Conservation (phyloP, 371 early-diverging fungal genomes). For the Mortierella polycephala region DNA sequence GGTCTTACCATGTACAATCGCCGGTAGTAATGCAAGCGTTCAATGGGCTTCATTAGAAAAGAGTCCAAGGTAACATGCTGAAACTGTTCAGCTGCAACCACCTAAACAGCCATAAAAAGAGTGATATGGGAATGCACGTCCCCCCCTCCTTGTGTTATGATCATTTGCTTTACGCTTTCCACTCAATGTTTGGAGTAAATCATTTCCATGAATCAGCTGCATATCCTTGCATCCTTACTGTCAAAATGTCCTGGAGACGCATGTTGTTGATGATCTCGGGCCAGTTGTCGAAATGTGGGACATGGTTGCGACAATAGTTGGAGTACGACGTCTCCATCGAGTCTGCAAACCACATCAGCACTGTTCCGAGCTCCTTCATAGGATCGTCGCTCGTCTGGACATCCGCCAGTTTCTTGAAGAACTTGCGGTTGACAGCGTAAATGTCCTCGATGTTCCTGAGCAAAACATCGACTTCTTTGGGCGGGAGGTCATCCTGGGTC, state of each 20-base stretch:
- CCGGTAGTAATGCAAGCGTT: conserved; percentile 52
- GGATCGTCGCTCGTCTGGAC: conserved; percentile 32
- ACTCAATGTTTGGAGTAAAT: too few relatives aligned
- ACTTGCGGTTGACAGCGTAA: conserved; percentile 51
- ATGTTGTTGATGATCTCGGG: conserved; percentile 51
- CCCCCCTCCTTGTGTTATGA: too few relatives aligned
- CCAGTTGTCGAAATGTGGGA: conserved; percentile 52
- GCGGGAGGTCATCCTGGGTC: conserved; percentile 53
- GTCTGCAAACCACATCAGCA: conserved; percentile 53
- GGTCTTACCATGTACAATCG: conserved; percentile 48
- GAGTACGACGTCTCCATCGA: conserved; percentile 52
- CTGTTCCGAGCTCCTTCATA: conserved; percentile 35
- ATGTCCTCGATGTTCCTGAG: conserved; percentile 52
- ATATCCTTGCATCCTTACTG: conserved; percentile 14
- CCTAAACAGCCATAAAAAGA: conserved; percentile 14
- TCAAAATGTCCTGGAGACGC: conserved; percentile 48
- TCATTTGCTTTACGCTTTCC: too few relatives aligned
- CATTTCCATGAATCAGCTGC: too few relatives aligned
- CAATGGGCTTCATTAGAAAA: conserved; percentile 53
- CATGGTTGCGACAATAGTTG: conserved; percentile 52
- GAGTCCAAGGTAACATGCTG: conserved; percentile 52
- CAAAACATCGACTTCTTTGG: conserved; percentile 48
- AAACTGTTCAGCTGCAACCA: conserved; percentile 46
- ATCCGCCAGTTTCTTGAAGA: conserved; percentile 43
- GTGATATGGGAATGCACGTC: neutral